Evolutionary conservation across 306 rosid species (phyloP).

Genomic region (Pyrus betulifolia): DNA sequence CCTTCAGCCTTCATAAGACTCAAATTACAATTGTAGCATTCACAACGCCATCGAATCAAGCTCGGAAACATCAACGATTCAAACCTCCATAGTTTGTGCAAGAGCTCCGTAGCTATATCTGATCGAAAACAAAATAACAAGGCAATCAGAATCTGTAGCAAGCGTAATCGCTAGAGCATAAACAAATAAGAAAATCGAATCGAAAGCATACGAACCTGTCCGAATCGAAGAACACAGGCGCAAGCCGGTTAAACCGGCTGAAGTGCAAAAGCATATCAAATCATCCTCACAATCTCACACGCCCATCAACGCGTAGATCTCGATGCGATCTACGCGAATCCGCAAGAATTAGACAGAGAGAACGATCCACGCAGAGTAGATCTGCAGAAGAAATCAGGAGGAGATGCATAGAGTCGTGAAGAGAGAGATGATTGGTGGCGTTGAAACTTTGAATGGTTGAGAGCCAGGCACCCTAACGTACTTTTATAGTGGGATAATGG

Average conservation of each 20-base stretch:
- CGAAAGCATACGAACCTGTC: no score
- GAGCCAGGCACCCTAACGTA: no score
- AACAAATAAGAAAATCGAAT: no score
- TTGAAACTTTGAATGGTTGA: not conserved
- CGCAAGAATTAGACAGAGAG: fast-evolving
- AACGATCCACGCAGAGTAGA: not conserved
- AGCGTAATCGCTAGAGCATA: no score
- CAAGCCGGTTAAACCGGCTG: not conserved
- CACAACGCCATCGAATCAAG: not conserved
- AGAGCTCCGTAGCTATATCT: not conserved
- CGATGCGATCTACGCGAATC: slow-evolving; percentile 15
- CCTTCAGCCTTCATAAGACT: no score
- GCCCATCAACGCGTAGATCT: slow-evolving; percentile 15
- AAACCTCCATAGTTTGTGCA: not conserved
- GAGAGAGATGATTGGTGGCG: not conserved
- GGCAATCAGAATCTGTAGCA: no score
- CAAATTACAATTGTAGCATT: no score
- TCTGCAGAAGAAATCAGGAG: not conserved
- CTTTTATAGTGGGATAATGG: not conserved
- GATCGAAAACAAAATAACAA: not conserved
- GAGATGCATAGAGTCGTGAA: not conserved
- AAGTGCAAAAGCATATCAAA: not conserved
- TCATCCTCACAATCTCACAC: not conserved
- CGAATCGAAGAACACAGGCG: no score
- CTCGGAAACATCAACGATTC: not conserved